Percentiles rank a stretch among this genome's conserved stretches.
Conservation (phyloP, 2,329 filamentous ascomycete genomes). For the Penicillium sp. region DNA sequence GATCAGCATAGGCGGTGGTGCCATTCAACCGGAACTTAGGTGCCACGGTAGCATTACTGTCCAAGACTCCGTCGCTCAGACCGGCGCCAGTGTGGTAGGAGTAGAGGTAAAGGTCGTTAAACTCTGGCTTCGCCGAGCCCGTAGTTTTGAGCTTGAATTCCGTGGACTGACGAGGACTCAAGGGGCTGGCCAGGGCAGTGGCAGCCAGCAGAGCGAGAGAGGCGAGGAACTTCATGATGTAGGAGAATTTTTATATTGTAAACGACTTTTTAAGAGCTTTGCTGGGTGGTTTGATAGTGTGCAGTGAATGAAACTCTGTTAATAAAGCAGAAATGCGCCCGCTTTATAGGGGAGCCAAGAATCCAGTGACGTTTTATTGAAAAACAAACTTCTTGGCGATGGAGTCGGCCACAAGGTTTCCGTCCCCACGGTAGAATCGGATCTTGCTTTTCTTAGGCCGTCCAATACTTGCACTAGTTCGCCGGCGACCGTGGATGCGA, state of each 20-base stretch:
- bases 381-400: not conserved
- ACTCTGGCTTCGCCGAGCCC: slow-evolving; percentile 22
- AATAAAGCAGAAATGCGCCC: not conserved
- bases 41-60: slow-evolving; percentile 22
- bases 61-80: slow-evolving; percentile 38
- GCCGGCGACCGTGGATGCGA: not conserved
- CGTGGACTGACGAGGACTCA: slow-evolving; percentile 15
- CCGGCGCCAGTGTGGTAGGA: slow-evolving; percentile 45
- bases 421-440: not conserved
- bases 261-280: not conserved
- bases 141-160: slow-evolving; percentile 37
- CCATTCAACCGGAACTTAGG: slow-evolving; percentile 33
- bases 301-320: not conserved
- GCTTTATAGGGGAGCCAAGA: not conserved
- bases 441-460: not conserved
- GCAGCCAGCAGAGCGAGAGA: slow-evolving; percentile 30
- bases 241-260: not conserved
- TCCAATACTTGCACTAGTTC: not conserved
- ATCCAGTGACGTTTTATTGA: not conserved
- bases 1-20: slow-evolving; percentile 31
- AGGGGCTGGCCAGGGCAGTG: slow-evolving; percentile 28
- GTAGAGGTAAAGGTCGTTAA: slow-evolving; percentile 39
- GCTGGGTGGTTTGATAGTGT: too few relatives aligned
- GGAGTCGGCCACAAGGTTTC: not conserved
- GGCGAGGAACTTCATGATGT: slow-evolving; percentile 32